These are phyloP conservation scores for Aspergillus bombycis DNA, from an alignment of 2,329 filamentous ascomycete genomes.

Conservation along the genomic window DNA sequence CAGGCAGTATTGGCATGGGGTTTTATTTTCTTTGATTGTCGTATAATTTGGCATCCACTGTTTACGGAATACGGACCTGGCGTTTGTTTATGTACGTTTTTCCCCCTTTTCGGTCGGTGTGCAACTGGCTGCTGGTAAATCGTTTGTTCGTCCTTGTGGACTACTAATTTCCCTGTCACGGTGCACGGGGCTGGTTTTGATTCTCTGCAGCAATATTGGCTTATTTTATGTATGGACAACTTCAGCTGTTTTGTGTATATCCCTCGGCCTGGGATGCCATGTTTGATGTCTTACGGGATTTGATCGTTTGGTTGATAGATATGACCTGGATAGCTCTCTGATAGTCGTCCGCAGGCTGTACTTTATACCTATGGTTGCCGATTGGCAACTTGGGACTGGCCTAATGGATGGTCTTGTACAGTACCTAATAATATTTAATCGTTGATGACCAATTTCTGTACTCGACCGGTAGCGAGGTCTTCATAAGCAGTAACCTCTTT, in stretches of 20 bases:
- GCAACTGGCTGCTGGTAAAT: not conserved
- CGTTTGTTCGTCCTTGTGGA: slow-evolving; percentile 8
- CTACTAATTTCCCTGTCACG: not conserved
- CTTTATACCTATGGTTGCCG: not conserved
- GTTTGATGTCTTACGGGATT: slow-evolving; percentile 12
- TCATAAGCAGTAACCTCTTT: too few species aligned
- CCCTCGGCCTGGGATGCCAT: slow-evolving; percentile 1
- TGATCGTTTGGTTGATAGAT: slow-evolving; percentile 5
- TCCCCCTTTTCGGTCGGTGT: not conserved
- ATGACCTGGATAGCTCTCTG: not conserved
- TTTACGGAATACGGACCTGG: not conserved
- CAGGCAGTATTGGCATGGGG: not conserved
- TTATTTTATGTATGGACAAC: slow-evolving; percentile 2
- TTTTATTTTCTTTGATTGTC: not conserved
- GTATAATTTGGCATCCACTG: not conserved
- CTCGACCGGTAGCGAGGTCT: not conserved
- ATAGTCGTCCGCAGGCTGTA: not conserved
- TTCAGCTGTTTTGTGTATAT: slow-evolving; percentile 9
- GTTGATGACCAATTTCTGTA: not conserved
- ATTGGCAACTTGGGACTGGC: not conserved
- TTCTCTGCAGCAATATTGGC: slow-evolving; percentile 10
- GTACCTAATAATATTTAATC: slow-evolving; percentile 3
- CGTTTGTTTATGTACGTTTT: not conserved
- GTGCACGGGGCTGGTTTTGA: slow-evolving; percentile 11
- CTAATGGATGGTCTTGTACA: slow-evolving; percentile 1